Evolutionary conservation across 352 stramenopile genomes (phyloP), one percentile per base, ranked within the genome.

Genomic region (Phytopythium kandeliae): DNA sequence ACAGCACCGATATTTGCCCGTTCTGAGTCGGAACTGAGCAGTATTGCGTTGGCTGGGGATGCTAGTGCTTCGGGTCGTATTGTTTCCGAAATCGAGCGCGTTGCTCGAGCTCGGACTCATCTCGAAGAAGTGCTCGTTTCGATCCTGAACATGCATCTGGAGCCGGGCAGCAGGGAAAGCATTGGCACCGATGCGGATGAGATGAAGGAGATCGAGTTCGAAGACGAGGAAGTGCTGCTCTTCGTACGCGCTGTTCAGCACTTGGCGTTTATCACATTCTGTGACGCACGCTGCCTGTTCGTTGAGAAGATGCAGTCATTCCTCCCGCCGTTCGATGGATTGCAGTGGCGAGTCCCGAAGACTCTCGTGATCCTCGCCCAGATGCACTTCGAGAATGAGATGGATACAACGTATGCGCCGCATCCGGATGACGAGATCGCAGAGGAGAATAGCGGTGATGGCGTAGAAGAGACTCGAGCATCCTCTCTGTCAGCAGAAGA

Each of bases 381-480:
- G 54, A 86, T 86, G 63, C 85, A 88, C 57, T 95, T 92, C 57
- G 80, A 93, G 51, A 83, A 71, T 46, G 74, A 85, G 44, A 92
- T 65, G 43, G 67, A 82, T 19, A 57, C 19, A 24, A 26, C 25
- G 15, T 40, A 41, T 25, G n/a, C 37, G 12, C 37, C 38, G 34
- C 65, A 35, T 53, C 69, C 56, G 60, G 58, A 71, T 53, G 57
- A 79, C 19, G 44, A 54, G 33, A 41, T 25, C 17, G 43, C 44
- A 2, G 15, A 35, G 53, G 68, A 58, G 60, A 54, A 71, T 54
- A 55, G 74, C 21, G 41, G 52, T 30, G 48, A 35, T 19, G 52
- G 41, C n/a, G 43, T 70, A 9, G 51, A 56, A 40, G 60, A 63
- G n/a, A n/a, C n/a, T 17, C 40, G 31, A n/a, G 22, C 15, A 21